Conservation (phyloP, 2,329 filamentous ascomycete species). For the Phyllosticta citriasiana region DNA sequence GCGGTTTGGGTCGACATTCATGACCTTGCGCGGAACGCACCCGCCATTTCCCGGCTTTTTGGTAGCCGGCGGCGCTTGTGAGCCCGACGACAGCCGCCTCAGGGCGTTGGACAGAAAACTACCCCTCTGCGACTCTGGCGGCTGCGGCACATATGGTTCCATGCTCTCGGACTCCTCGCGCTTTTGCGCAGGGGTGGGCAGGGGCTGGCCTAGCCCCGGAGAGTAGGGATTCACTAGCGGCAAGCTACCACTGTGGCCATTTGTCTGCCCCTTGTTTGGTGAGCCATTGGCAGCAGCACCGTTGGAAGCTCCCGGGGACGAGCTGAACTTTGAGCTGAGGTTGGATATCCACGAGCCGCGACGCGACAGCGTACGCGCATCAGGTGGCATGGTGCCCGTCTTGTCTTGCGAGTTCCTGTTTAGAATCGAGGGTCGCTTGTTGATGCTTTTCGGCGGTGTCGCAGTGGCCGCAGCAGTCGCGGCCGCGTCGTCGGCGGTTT, state of each 20-base stretch:
- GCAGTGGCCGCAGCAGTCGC: background rate
- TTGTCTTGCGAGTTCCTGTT: slow-evolving; percentile 30
- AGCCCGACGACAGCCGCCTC: slow-evolving; percentile 62
- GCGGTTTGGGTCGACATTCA: slow-evolving; percentile 76
- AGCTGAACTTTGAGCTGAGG: slow-evolving; percentile 85
- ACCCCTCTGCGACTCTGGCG: slow-evolving; percentile 57
- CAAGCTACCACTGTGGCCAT: slow-evolving; percentile 13
- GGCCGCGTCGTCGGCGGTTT: background rate
- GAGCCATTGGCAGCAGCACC: background rate
- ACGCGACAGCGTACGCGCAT: slow-evolving; percentile 32
- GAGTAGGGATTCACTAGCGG: slow-evolving; percentile 16
- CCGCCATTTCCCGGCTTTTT: slow-evolving; percentile 48
- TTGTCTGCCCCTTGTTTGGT: slow-evolving; percentile 13
- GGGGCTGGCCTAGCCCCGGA: slow-evolving; percentile 30
- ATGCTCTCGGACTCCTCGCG: slow-evolving; percentile 21
- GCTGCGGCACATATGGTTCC: slow-evolving; percentile 61
- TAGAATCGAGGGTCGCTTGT: slow-evolving; percentile 33
- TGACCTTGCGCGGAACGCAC: slow-evolving; percentile 65
- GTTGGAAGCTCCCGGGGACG: slow-evolving; percentile 33
- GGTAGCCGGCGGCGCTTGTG: slow-evolving; percentile 11
- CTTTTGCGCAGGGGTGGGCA: slow-evolving; percentile 32
- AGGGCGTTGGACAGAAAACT: slow-evolving; percentile 75
- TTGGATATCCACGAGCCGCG: slow-evolving; percentile 85
- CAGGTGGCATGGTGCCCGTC: slow-evolving; percentile 20
- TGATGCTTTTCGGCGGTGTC: slow-evolving; percentile 18